Conservation (phyloP, 2,329 filamentous ascomycete genomes). For the Aspergillus arachidicola region DNA sequence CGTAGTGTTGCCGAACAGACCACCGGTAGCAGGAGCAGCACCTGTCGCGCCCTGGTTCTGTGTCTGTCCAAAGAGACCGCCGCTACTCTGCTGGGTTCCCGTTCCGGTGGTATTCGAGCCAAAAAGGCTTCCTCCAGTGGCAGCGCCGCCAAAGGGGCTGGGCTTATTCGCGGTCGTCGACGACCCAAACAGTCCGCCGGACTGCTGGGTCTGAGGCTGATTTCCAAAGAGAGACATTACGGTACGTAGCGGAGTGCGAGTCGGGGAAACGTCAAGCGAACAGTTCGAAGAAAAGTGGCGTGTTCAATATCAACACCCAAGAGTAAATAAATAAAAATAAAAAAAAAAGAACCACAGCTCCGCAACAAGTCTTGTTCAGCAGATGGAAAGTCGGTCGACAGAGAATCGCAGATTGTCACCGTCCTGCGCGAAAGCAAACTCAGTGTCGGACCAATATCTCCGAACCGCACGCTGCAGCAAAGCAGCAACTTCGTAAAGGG, state of each 20-base stretch:
- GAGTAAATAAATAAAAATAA: neutral
- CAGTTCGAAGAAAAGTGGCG: neutral
- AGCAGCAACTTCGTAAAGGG: neutral
- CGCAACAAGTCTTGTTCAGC: neutral
- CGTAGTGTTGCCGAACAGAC: constrained; percentile 30
- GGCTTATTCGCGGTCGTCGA: constrained; percentile 33
- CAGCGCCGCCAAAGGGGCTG: constrained; percentile 40
- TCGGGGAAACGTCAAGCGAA: neutral
- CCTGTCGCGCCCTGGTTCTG: constrained; percentile 24
- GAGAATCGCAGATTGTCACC: neutral
- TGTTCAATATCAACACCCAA: neutral
- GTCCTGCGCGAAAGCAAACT: neutral
- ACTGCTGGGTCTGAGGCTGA: constrained; percentile 24
- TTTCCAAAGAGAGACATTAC: constrained; percentile 45
- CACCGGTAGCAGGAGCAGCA: constrained; percentile 18
- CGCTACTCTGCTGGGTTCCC: constrained; percentile 17
- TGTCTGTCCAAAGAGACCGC: constrained; percentile 21
- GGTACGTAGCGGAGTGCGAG: constrained; percentile 4
- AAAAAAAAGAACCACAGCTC: neutral
- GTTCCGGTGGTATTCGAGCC: constrained; percentile 20
- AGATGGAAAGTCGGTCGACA: neutral
- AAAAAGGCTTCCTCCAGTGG: constrained; percentile 37
- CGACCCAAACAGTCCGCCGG: constrained; percentile 34
- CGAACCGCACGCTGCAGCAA: neutral
- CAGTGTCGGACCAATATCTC: neutral